phyloP scores from a whole-genome alignment of 805 yeast species.

The Starmerella gropengiesseri region DNA sequence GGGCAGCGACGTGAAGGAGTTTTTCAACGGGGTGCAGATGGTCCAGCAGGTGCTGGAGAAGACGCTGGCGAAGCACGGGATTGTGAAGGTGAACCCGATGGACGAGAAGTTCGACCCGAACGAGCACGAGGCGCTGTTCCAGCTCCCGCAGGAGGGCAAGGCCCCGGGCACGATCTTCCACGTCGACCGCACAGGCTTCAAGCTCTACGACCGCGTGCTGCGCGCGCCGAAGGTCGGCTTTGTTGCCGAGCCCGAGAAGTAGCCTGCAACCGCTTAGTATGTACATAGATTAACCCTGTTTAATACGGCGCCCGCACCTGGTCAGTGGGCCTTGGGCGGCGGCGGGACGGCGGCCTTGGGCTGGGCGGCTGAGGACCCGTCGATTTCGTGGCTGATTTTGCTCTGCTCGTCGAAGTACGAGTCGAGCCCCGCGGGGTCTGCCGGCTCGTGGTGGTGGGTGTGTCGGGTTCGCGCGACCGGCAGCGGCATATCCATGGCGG shows the following conservation, averaged over 20 bases:
- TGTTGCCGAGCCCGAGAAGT: conserved; percentile 34
- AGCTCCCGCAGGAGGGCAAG: conserved; percentile 73
- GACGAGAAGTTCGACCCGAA: conserved; percentile 86
- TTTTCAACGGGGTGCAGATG: conserved; percentile 85
- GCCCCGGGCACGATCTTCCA: conserved; percentile 88
- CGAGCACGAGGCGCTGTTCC: conserved; percentile 85
- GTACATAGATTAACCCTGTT: too few relatives aligned
- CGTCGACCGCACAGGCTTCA: conserved; percentile 85
- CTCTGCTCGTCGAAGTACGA: conserved; percentile 26
- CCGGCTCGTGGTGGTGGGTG: not conserved
- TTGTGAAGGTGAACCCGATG: conserved; percentile 66
- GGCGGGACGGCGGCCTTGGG: conserved; percentile 11
- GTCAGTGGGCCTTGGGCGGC: conserved; percentile 13
- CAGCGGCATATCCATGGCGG: not conserved
- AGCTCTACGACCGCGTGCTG: conserved; percentile 73
- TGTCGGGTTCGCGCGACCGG: not conserved
- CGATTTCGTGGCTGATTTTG: conserved; percentile 20
- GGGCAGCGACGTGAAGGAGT: conserved; percentile 44
- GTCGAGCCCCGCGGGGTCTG: conserved; percentile 9
- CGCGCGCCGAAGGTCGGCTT: conserved; percentile 95
- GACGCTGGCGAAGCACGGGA: conserved; percentile 71
- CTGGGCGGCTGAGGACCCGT: conserved; percentile 10
- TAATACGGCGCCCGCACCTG: too few relatives aligned
- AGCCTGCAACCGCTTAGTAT: not conserved
- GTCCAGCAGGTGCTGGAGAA: conserved; percentile 76